Base-by-base conservation (phyloP, 2,329 filamentous ascomycete species). In the Fusarium continuum region DNA sequence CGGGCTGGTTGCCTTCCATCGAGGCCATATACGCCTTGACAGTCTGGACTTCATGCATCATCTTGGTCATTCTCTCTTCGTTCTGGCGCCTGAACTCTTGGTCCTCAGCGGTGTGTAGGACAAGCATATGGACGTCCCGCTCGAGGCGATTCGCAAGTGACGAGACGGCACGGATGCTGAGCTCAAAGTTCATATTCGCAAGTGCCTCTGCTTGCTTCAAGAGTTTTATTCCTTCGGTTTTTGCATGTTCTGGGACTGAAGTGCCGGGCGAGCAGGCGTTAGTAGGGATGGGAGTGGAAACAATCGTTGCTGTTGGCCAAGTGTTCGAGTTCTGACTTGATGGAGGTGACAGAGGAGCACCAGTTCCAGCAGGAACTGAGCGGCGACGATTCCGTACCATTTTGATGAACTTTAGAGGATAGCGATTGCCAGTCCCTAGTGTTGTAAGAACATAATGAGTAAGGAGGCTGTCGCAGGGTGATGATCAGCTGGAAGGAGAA, bases 121-220 rank as follows among this genome's bases (percentile, higher is more conserved):
- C 68, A 7, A 78, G 71, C 16, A 55, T 50, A 7, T 50, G 54
- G 23, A 78, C 51, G 9, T 76, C 71, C 3, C 59, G 59, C 47
- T 76, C 71, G 3, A 77, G 70, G 4, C 69, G 65, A 35, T 72
- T 66, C 2, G 72, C 70, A 41, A 73, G 71, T 19, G 52, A 49
- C 23, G 55, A 46, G 20, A 78, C 56, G 26, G 67, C 54, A 31
- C 72, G 74, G 29, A 78, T 56, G 54, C 71, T 73, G 47, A 78
- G 72, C 61, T 78, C 76, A n/a, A 74, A 63, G 6, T 73, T 77
- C 73, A 78, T 77, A 35, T 60, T 68, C 6, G 76, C 72, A n/a
- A 78, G 68, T 26, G 73, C 71, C 4, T 76, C 71, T 32, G 76
- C 74, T 23, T 72, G 69, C 9, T 58, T 55, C 23, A 71, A 35